Base-by-base conservation (phyloP, 352 stramenopile genomes). In the Pythium aphanidermatum region DNA sequence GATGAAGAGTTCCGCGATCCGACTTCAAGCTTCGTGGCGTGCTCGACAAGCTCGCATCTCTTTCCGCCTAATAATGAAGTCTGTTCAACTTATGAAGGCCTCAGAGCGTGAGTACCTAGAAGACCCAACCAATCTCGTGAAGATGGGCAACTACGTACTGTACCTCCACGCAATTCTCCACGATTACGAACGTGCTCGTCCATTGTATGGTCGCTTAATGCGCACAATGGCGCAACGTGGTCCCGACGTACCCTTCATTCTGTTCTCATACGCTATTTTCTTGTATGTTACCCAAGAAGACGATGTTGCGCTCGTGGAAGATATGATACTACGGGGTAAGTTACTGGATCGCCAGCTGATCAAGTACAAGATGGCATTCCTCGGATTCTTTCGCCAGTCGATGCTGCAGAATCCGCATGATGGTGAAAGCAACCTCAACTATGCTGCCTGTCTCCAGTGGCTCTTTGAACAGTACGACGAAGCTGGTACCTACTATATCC, bases 101-200 rank as follows among this genome's bases (percentile, higher is more conserved):
- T 86, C 78, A 24, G 78, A 92, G 43, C 56, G 49, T 24, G 80
- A 81, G 14, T 92, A 92, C 46, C 45, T 92, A 5, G 64, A 82
- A 49, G 78, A 92, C 16, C 82, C 82, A 5, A 86, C 71, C 3
- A 76, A 77, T 25, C 53, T 94, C 11, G 66, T 71, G 2, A 81
- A 79, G 40, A 79, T 92, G 57, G 75, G 73, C 58, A 94, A 94
- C 53, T 94, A 91, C 46, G 70, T 82, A 51, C 46, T 94, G 14
- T 94, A 74, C 21, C 45, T 94, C 16, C 80, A 92, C 54, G 73
- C 78, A 5, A 74, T 92, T 29, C 35, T 54, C 23, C 74, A 91
- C 34, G 82, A 92, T 35, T 92, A 92, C 54, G 80, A 87, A 12
- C 77, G 78, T 12, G 82, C 82, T 9, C 46, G 80, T 11, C 76